phyloP scores from a whole-genome alignment of 768 basidiomycete species.

The Tricholoma furcatifolium region DNA sequence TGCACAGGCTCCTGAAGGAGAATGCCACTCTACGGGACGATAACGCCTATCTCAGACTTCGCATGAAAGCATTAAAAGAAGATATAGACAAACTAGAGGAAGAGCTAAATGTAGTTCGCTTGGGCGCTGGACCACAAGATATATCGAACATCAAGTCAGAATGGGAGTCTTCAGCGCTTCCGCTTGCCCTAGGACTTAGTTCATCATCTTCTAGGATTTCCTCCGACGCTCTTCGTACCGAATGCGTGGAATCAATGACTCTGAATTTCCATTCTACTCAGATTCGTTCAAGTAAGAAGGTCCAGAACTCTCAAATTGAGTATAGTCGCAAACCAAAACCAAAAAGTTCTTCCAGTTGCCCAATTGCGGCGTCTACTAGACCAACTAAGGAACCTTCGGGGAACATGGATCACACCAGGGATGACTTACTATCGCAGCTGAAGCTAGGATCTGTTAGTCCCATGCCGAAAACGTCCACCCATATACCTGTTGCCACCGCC shows the following conservation, averaged over 20 bases:
- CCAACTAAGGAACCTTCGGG: constrained; percentile 8
- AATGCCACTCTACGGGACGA: constrained; percentile 21
- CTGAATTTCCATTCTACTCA: constrained; percentile 28
- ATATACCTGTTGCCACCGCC: background rate
- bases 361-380: too few species aligned
- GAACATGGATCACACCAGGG: constrained; percentile 25
- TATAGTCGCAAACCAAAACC: too few species aligned
- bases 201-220: constrained; percentile 44
- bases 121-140: constrained; percentile 20
- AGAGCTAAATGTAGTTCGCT: constrained; percentile 26
- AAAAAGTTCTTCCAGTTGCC: too few species aligned
- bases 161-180: too few species aligned
- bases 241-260: constrained; percentile 33
- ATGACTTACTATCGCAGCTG: constrained; percentile 28
- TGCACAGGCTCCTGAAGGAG: constrained; percentile 25
- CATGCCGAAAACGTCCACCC: constrained; percentile 3
- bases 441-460: constrained; percentile 12
- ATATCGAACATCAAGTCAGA: too few species aligned
- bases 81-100: constrained; percentile 25
- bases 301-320: too few species aligned
- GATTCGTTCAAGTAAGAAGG: background rate
- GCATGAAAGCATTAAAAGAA: constrained; percentile 21
- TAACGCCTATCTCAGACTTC: constrained; percentile 22
- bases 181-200: constrained; percentile 17
- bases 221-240: constrained; percentile 29